Base-by-base conservation (phyloP, 2,329 filamentous ascomycete genomes). In the Fusarium setosum region DNA sequence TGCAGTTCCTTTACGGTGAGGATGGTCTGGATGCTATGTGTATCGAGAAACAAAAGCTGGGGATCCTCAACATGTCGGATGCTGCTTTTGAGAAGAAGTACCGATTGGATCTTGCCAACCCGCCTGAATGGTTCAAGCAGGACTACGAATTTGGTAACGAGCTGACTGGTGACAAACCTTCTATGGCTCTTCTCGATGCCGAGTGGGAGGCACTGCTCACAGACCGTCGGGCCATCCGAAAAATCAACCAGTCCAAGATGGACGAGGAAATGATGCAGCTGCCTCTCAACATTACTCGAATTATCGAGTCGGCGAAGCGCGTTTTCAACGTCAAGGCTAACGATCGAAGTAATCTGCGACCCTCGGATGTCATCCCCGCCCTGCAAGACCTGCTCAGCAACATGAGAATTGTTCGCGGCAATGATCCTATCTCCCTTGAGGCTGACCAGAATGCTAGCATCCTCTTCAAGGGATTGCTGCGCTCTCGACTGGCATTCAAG, bases 1-100 rank as follows among this genome's bases (percentile, higher is more conserved):
- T 99, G 54, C 95, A 99, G 75, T 99, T 99, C 82, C 86, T 97
- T 62, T 99, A 99, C 70, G 96, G 96, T 74, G 96, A 99, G 77
- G 96, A 99, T 78, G 96, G 96, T 74, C 86, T 98, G 8, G 96
- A 99, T 77, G 96, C 92, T 74, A 92, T 92, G 67, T 88, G 91
- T 77, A 98, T 99, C 58, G 96, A 99, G 82, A 93, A 94, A 73
- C 96, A 99, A 79, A 88, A 88, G 54, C 88, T 99, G 66, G 93
- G 97, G 72, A 90, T 92, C 74, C 92, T 98, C 76, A 91, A 90
- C 67, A 89, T 93, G 77, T 93, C 93, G 3, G 85, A 93, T 71
- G 83, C 85, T 41, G 88, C 90, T 41, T 97, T 99, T 72, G 90
- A 92, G 71, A 86, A 90, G 65, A 90, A 91, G 51, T 99, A 92